Conservation (phyloP, 805 yeast species). For the Tetrapisispora phaffii region DNA sequence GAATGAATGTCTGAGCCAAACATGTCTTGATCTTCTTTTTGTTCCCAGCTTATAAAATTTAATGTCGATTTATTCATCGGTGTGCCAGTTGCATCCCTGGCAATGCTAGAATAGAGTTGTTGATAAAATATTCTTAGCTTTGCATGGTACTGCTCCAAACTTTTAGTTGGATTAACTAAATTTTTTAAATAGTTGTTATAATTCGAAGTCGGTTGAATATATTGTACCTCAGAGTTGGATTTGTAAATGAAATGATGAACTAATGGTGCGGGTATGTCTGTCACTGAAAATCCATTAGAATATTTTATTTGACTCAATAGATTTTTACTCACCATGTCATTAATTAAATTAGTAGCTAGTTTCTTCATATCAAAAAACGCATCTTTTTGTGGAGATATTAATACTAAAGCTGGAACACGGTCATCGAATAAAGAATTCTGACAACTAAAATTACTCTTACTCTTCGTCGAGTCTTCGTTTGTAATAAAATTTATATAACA, state of each 20-base stretch:
- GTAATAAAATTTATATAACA: slow-evolving; percentile 59
- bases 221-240: slow-evolving; percentile 52
- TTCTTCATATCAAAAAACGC: slow-evolving; percentile 68
- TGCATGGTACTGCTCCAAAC: slow-evolving; percentile 9
- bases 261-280: slow-evolving; percentile 45
- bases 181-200: neutral
- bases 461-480: slow-evolving; percentile 6
- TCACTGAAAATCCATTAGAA: slow-evolving; percentile 32
- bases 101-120: slow-evolving; percentile 19
- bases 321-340: neutral
- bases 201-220: slow-evolving; percentile 24
- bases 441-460: too few relatives aligned
- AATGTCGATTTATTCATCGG: slow-evolving; percentile 33
- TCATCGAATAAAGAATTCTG: neutral
- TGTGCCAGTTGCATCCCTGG: slow-evolving; percentile 19
- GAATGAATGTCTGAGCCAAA: neutral
- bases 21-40: neutral
- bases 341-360: slow-evolving; percentile 43
- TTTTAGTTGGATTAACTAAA: slow-evolving; percentile 4
- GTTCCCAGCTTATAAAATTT: slow-evolving; percentile 37
- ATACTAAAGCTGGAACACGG: slow-evolving; percentile 32
- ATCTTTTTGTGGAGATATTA: slow-evolving; percentile 54
- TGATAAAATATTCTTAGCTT: slow-evolving; percentile 22
- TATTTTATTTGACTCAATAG: neutral
- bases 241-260: slow-evolving; percentile 78